Evolutionary conservation across 768 basidiomycete genomes (phyloP).

Genomic region (Mycena belliarum): DNA sequence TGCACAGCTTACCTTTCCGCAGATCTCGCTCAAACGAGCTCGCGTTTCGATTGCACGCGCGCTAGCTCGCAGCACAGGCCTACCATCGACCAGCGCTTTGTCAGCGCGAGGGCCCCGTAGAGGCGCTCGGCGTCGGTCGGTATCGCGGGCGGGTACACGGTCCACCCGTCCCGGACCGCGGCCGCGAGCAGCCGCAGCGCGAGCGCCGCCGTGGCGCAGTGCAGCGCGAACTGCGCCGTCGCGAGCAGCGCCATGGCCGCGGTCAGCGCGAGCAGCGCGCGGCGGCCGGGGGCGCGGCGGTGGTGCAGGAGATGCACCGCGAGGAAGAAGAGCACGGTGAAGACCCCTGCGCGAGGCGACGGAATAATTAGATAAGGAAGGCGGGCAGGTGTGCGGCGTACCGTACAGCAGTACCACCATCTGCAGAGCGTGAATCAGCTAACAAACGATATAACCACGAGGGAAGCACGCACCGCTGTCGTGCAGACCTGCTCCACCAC

Average conservation of each 20-base stretch:
- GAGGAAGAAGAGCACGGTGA: not conserved
- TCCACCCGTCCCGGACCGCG: not conserved
- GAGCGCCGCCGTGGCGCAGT: not conserved
- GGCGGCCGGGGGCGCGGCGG: conserved; percentile 2
- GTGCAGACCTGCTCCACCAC: conserved; percentile 7
- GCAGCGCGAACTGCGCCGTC: conserved; percentile 8
- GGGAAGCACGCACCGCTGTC: not conserved
- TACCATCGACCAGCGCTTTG: too few species aligned
- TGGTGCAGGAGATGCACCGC: conserved; percentile 7
- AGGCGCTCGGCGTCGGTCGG: not conserved
- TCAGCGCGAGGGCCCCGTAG: not conserved
- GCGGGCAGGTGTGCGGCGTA: not conserved
- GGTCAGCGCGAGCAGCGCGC: not conserved
- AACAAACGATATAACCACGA: too few species aligned
- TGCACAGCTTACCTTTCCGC: too few species aligned
- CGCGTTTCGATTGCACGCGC: too few species aligned
- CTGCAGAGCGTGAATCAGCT: not conserved
- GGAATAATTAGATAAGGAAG: too few species aligned
- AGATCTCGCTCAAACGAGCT: too few species aligned
- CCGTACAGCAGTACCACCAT: conserved; percentile 9
- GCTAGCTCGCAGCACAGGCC: too few species aligned
- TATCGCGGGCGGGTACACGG: not conserved
- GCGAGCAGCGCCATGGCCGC: conserved; percentile 1
- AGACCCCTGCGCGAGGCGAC: not conserved
- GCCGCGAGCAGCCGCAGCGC: not conserved